A percentile compares a stretch with the other conserved stretches of the same genome.
phyloP scores from a whole-genome alignment of 345 rosid species.

The Brassica rapa region DNA sequence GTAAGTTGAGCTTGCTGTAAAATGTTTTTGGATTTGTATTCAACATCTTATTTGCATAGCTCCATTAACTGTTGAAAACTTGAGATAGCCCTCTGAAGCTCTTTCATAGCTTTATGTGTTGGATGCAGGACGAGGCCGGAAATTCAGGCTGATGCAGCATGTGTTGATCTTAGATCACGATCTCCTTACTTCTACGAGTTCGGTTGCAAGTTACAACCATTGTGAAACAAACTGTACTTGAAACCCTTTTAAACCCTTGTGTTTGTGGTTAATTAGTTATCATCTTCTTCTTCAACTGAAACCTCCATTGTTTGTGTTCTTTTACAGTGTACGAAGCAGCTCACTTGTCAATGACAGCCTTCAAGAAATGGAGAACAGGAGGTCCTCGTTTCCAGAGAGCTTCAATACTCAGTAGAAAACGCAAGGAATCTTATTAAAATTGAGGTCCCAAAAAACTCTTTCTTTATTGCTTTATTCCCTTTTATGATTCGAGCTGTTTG shows the following conservation, averaged over 20 bases:
- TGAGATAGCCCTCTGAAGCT: neutral
- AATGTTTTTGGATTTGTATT: neutral
- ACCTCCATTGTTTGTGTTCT: neutral
- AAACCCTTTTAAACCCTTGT: slow-evolving; percentile 13
- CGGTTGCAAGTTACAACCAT: slow-evolving; percentile 80
- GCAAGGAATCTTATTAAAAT: slow-evolving; percentile 56
- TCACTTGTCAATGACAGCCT: slow-evolving; percentile 68
- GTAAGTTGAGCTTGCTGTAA: slow-evolving; percentile 41
- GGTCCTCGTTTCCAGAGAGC: slow-evolving; percentile 86
- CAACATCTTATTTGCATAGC: neutral
- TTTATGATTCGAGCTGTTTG: slow-evolving; percentile 10
- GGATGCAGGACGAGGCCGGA: slow-evolving; percentile 66
- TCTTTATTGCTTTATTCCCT: neutral
- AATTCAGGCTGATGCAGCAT: slow-evolving; percentile 86
- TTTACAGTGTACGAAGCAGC: slow-evolving; percentile 78
- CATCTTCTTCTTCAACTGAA: slow-evolving; percentile 4
- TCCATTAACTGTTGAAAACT: neutral
- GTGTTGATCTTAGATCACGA: slow-evolving; percentile 79
- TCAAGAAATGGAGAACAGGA: slow-evolving; percentile 80
- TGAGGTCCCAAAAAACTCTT: slow-evolving; percentile 24
- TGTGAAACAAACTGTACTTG: slow-evolving; percentile 70
- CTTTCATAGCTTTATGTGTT: neutral
- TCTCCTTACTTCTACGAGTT: slow-evolving; percentile 76
- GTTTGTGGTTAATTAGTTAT: neutral
- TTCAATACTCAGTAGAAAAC: slow-evolving; percentile 80